Conservation (phyloP, 495 filamentous ascomycete genomes). For the Pseudotulostoma volvatum region DNA sequence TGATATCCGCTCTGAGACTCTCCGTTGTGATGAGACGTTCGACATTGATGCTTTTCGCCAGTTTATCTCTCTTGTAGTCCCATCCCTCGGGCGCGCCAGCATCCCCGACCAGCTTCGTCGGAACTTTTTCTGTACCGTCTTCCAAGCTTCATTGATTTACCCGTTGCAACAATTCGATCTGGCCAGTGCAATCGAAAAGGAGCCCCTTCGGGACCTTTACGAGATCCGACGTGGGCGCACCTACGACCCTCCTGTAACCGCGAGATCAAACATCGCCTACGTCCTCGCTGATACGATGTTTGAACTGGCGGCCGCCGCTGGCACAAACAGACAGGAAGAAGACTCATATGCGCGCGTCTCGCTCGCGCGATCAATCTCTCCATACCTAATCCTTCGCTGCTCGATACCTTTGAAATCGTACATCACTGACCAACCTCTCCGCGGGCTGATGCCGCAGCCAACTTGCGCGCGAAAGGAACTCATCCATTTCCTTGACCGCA, state of each 20-base stretch:
- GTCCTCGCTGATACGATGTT: conserved; percentile 69
- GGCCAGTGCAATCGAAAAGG: conserved; percentile 24
- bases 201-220: conserved; percentile 46
- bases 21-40: conserved; percentile 43
- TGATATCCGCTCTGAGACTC: conserved; percentile 13
- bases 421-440: conserved; percentile 79
- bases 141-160: conserved; percentile 71
- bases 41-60: conserved; percentile 60
- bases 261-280: conserved; percentile 58
- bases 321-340: neutral
- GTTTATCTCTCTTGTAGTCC: conserved; percentile 55
- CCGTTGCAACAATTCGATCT: conserved; percentile 47
- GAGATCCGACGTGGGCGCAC: conserved; percentile 52
- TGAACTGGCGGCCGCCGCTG: conserved; percentile 34
- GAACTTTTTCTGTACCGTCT: conserved; percentile 62
- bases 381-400: conserved; percentile 69
- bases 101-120: conserved; percentile 51
- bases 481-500: conserved; percentile 45
- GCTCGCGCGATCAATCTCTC: conserved; percentile 61
- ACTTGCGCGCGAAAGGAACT: conserved; percentile 64
- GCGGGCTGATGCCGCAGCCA: conserved; percentile 86
- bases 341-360: conserved; percentile 19
- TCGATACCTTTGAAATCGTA: conserved; percentile 67
- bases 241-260: conserved; percentile 44
- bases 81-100: conserved; percentile 45